Conservation (phyloP, 352 stramenopile genomes). For the Phytopythium kandeliae region DNA sequence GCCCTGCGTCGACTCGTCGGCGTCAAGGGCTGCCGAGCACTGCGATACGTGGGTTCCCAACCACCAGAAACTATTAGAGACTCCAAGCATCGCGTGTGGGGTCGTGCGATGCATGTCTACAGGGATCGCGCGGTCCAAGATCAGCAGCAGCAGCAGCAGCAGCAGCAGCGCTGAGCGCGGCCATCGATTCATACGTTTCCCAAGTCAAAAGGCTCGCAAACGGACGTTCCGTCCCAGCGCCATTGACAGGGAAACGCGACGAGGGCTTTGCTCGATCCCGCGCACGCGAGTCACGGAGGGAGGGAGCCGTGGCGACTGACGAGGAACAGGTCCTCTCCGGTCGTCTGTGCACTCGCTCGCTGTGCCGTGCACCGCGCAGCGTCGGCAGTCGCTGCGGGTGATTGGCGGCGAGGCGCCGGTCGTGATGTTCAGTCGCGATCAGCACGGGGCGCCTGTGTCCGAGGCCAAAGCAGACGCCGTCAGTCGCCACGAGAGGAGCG, state of each 20-base stretch:
- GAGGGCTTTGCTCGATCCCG: background rate
- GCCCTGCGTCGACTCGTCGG: constrained; percentile 3
- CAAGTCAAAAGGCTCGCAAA: background rate
- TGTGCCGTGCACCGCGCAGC: too few species aligned
- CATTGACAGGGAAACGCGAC: constrained; percentile 6
- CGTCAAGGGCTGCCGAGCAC: background rate
- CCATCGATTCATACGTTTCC: background rate
- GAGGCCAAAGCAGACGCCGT: background rate
- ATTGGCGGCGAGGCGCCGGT: background rate
- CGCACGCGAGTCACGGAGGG: constrained; percentile 1
- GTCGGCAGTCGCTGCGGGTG: too few species aligned
- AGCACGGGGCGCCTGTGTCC: background rate
- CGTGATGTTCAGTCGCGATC: background rate
- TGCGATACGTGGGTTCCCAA: too few species aligned
- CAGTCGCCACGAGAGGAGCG: background rate
- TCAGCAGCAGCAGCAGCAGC: too few species aligned
- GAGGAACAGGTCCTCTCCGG: background rate
- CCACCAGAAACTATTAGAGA: constrained; percentile 1
- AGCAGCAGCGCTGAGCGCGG: too few species aligned
- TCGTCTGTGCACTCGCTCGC: background rate
- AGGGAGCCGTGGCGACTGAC: background rate
- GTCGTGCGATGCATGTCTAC: constrained; percentile 4
- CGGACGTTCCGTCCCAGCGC: background rate
- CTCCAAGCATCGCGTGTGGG: constrained; percentile 1
- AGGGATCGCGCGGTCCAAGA: too few species aligned